A percentile compares a stretch with the other conserved stretches of the same genome.
These are phyloP conservation scores for Chiua virens DNA, from an alignment of 768 basidiomycete species.

Conservation along the genomic window DNA sequence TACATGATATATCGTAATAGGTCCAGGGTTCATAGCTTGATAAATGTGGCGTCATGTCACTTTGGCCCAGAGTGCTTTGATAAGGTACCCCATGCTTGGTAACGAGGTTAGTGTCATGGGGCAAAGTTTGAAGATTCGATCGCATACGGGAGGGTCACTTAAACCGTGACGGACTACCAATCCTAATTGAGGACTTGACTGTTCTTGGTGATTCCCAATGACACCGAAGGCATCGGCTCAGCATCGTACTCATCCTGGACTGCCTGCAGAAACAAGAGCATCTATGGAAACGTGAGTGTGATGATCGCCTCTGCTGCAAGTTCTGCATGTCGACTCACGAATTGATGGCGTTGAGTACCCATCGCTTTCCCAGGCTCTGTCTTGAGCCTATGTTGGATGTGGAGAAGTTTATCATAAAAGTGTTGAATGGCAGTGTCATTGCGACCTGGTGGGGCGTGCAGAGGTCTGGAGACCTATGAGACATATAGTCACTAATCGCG, in stretches of 20 bases:
- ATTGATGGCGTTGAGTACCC: slow-evolving; percentile 69
- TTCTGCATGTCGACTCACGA: slow-evolving; percentile 44
- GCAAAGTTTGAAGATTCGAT: no score
- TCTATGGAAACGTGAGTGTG: slow-evolving; percentile 38
- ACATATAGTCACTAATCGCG: not conserved
- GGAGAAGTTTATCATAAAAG: slow-evolving; percentile 83
- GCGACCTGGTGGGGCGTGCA: slow-evolving; percentile 49
- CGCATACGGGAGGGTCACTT: not conserved
- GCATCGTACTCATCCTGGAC: slow-evolving; percentile 54
- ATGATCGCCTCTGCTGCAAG: no score
- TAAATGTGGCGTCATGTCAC: not conserved
- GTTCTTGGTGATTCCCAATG: not conserved
- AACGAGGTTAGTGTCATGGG: no score
- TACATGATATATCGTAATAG: no score
- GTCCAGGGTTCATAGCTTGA: no score
- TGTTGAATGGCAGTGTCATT: slow-evolving; percentile 70
- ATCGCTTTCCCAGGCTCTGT: slow-evolving; percentile 67
- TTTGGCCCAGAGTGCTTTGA: no score
- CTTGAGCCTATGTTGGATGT: slow-evolving; percentile 73
- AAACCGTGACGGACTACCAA: not conserved
- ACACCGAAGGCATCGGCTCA: not conserved
- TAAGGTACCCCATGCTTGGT: no score
- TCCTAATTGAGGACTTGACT: not conserved
- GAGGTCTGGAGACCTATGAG: slow-evolving; percentile 30
- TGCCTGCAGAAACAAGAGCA: slow-evolving; percentile 60